Evolutionary conservation across 371 early-diverging fungal genomes (phyloP).

Genomic region (Mortierella sp.): DNA sequence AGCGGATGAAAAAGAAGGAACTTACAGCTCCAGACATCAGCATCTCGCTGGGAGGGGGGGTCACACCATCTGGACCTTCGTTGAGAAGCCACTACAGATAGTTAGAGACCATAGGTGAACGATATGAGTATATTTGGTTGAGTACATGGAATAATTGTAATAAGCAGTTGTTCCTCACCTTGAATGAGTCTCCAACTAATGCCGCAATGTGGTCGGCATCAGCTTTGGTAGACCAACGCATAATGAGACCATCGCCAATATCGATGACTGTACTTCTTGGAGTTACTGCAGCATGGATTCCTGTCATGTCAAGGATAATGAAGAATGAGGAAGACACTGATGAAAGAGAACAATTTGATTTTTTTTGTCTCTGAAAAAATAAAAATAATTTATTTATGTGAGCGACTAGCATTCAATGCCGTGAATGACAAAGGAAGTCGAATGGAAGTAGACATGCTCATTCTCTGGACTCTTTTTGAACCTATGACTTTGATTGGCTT

Average conservation of each 20-base stretch:
- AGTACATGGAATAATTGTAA: not conserved
- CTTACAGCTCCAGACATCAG: conserved; percentile 24
- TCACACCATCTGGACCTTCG: conserved; percentile 22
- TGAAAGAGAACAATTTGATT: too few species aligned
- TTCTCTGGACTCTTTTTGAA: too few species aligned
- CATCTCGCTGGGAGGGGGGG: conserved; percentile 24
- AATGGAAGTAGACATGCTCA: too few species aligned
- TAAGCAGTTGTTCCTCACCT: conserved; percentile 6
- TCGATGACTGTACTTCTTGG: conserved; percentile 5
- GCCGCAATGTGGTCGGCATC: conserved; percentile 32
- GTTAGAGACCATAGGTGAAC: not conserved
- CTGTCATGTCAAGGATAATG: too few species aligned
- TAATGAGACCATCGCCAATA: conserved; percentile 42
- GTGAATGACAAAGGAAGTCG: too few species aligned
- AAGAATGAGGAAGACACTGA: too few species aligned
- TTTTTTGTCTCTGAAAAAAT: too few species aligned
- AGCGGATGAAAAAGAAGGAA: not conserved
- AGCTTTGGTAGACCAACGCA: conserved; percentile 55
- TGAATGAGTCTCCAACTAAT: conserved; percentile 26
- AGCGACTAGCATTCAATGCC: too few species aligned
- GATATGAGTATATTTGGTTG: not conserved
- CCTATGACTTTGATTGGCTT: too few species aligned
- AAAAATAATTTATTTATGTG: too few species aligned
- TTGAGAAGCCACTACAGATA: conserved; percentile 29
- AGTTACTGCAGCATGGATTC: too few species aligned